Evolutionary conservation across 495 filamentous ascomycete species (phyloP), one percentile per base, ranked within the genome.

Genomic region (Ramalina intermedia): DNA sequence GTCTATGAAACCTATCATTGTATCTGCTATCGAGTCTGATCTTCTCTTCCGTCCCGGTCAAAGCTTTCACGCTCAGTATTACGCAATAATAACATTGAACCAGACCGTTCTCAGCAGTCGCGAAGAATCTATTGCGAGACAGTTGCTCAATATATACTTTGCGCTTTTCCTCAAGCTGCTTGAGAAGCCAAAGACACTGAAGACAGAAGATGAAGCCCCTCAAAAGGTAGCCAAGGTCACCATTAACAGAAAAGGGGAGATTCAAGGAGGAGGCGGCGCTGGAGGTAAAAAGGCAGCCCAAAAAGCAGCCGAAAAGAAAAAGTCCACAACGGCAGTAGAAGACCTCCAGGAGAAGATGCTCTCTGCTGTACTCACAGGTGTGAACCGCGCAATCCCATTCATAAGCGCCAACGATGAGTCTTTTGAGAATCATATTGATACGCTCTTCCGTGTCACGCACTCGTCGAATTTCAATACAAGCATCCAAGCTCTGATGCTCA

Each of bases 401-500:
- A 81, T 88, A 3, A 80, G 81, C 54, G 76, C 83, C 2, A 85
- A 93, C 53, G 78, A 85, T 51, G 74, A 75, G 36, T 78, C 75
- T 70, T 74, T 96, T 48, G 84, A 90, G 53, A 82, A 81, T 49
- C 89, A 96, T 53, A 75, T 96, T 50, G 85, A 96, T 60, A 94
- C 88, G 3, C 69, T 98, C 27, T 98, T 96, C 72, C 76, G 78
- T 55, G 89, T 98, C 53, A 93, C 91, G 1, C 90, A 98, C 63
- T 96, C 91, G 0, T 87, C 91, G 12, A 98, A 96, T 61, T 96
- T 98, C 71, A 96, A 96, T 68, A 98, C 93, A 7, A 89, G 87
- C 59, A 85, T 98, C 26, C 91, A 96, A 63, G 91, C 91, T 33
- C 69, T 98, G 48, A 85, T 94, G 80, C 70, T 98, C 47, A 91